Evolutionary conservation across 208 protist genomes (phyloP), one percentile per base, ranked within the genome.

Genomic region (Crithidia expoeki): DNA sequence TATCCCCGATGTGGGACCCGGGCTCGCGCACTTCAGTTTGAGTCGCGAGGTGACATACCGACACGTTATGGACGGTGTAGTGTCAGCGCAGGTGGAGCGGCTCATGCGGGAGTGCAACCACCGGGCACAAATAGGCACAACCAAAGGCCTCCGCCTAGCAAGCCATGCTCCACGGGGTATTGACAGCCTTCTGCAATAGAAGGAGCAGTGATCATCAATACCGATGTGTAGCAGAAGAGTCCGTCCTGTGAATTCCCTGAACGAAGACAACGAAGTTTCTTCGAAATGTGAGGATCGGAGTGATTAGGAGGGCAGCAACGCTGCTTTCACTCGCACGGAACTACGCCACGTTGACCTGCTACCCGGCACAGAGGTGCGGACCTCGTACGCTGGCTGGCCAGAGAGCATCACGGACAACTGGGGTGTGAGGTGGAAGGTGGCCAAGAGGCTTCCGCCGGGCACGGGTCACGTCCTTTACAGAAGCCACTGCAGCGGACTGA

Each of bases 31-130:
- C 38, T 2, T 23, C 7, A 42, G 64, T 42, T 40, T 72, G 63
- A 28, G 55, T 16, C 63, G 64, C 55, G 65, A 67, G 56, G 66
- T 60, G 14, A 62, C 28, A 2, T 47, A 17, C 25, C 59, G 57
- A 49, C 36, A 46, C 33, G 71, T 49, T 25, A 44, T 52, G 12
- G 58, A 52, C 12, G 69, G 60, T 25, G 60, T 60, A 17, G 62
- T 59, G 40, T 71, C 62, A 30, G 38, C 55, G 61, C 63, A 68
- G 68, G 64, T 60, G 38, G 58, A 30, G 59, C 68, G 68, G 58
- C 68, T 74, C 58, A 36, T 74, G 68, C 57, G 27, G 19, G 68
- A 73, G 49, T 73, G 68, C 49, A 36, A 30, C 30, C 60, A 28
- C 50, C 27, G 32, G 9, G 30, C 16, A 38, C 68, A 38, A 2